Conservation (phyloP, 1,139 yeast species). For the Suhomyces wounanorum region DNA sequence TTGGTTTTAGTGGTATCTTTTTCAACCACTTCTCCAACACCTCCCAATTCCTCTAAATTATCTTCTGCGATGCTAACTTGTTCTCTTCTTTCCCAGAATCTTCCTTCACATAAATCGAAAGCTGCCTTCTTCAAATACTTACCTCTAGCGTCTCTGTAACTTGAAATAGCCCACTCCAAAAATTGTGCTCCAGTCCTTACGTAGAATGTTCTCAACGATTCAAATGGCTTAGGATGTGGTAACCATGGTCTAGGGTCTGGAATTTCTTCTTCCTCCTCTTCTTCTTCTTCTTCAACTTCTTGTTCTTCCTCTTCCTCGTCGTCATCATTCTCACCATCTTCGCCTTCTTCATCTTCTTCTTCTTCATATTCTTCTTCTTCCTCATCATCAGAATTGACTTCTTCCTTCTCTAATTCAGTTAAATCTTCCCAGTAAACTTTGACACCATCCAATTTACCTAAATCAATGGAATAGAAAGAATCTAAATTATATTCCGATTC, state of each 20-base stretch:
- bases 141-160: slow-evolving; percentile 84
- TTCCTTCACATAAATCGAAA: slow-evolving; percentile 86
- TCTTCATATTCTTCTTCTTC: slow-evolving; percentile 59
- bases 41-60: slow-evolving; percentile 84
- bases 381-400: slow-evolving; percentile 58
- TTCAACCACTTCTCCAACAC: slow-evolving; percentile 88
- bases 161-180: slow-evolving; percentile 89
- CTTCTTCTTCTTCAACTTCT: slow-evolving; percentile 62
- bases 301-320: slow-evolving; percentile 54
- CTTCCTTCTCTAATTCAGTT: slow-evolving; percentile 58
- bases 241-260: slow-evolving; percentile 96
- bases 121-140: slow-evolving; percentile 87
- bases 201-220: slow-evolving; percentile 78
- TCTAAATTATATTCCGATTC: slow-evolving; percentile 84
- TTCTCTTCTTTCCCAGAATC: slow-evolving; percentile 99
- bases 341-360: slow-evolving; percentile 60
- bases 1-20: slow-evolving; percentile 56
- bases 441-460: slow-evolving; percentile 85
- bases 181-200: slow-evolving; percentile 84
- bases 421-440: slow-evolving; percentile 90
- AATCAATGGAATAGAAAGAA: slow-evolving; percentile 81
- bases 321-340: slow-evolving; percentile 50
- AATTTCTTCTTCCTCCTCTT: slow-evolving; percentile 64
- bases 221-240: slow-evolving; percentile 97
- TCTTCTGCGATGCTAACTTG: slow-evolving; percentile 88